A percentile compares a stretch with the other conserved stretches of the same genome.
phyloP scores from a whole-genome alignment of 2,329 filamentous ascomycete species.

The Monosporascus cannonballus region DNA sequence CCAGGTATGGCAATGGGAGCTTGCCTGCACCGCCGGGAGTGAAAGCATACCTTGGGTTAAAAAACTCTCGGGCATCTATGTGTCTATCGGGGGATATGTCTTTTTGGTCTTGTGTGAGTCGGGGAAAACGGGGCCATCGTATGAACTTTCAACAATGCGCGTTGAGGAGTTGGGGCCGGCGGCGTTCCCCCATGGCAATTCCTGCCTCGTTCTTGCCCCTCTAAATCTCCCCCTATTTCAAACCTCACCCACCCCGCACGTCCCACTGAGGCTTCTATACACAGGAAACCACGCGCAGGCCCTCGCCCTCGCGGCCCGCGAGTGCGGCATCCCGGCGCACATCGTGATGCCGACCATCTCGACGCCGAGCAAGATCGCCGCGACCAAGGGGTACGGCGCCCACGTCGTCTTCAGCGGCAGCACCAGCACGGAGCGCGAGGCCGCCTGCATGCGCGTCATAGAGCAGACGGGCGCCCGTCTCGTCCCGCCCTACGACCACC shows the following conservation, averaged over 20 bases:
- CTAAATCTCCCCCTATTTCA: not conserved
- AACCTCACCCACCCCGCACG: not conserved
- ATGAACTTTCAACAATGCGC: too few species aligned
- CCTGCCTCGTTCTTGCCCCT: not conserved
- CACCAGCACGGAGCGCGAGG: slow-evolving; percentile 75
- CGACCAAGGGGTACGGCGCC: slow-evolving; percentile 72
- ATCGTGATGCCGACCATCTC: slow-evolving; percentile 91
- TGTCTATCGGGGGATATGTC: too few species aligned
- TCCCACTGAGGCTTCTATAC: not conserved
- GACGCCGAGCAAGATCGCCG: slow-evolving; percentile 79
- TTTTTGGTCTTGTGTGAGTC: too few species aligned
- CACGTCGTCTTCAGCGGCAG: slow-evolving; percentile 75
- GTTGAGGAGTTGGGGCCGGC: too few species aligned
- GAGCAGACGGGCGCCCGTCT: slow-evolving; percentile 68
- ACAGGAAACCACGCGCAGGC: slow-evolving; percentile 93
- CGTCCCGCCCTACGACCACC: slow-evolving; percentile 88
- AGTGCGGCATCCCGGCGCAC: slow-evolving; percentile 68
- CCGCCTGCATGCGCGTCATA: slow-evolving; percentile 63
- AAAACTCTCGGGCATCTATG: too few species aligned
- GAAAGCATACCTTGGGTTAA: too few species aligned
- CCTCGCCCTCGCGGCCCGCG: slow-evolving; percentile 74
- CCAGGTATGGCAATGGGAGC: too few species aligned
- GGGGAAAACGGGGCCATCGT: too few species aligned
- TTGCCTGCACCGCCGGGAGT: too few species aligned
- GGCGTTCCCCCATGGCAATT: not conserved